Conservation (phyloP, 805 yeast species). For the Candida railenensis region DNA sequence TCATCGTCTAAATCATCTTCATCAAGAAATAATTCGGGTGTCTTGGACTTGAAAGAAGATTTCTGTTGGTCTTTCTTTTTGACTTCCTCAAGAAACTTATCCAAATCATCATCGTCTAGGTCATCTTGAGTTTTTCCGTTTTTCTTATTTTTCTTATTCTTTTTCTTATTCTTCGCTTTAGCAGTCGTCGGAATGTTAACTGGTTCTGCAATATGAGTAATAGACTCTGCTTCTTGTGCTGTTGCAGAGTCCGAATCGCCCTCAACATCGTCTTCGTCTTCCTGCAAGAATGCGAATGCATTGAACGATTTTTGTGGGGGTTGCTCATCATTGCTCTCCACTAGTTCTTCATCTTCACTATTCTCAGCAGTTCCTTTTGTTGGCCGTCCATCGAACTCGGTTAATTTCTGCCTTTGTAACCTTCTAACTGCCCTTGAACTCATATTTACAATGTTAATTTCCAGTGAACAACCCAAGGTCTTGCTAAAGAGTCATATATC, state of each 20-base stretch:
- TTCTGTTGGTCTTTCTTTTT: slow-evolving; percentile 18
- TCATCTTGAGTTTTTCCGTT: slow-evolving; percentile 8
- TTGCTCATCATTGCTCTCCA: slow-evolving; percentile 15
- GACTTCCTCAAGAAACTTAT: slow-evolving; percentile 48
- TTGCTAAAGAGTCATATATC: not conserved
- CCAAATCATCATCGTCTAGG: slow-evolving; percentile 58
- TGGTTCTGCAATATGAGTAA: not conserved
- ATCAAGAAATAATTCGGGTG: not conserved
- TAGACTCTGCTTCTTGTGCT: slow-evolving; percentile 6
- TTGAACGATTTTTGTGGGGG: slow-evolving; percentile 24
- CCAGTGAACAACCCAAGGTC: not conserved
- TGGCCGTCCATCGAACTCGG: slow-evolving; percentile 11
- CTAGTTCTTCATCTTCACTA: slow-evolving; percentile 10
- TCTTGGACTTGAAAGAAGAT: not conserved
- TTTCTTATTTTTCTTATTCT: slow-evolving; percentile 10
- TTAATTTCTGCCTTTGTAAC: slow-evolving; percentile 33
- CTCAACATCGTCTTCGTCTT: slow-evolving; percentile 18
- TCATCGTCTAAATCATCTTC: slow-evolving; percentile 21
- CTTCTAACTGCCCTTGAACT: slow-evolving; percentile 50
- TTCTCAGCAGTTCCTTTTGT: not conserved
- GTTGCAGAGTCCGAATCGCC: slow-evolving; percentile 8
- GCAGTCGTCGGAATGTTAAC: slow-evolving; percentile 6
- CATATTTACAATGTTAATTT: slow-evolving; percentile 25
- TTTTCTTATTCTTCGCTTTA: slow-evolving; percentile 16
- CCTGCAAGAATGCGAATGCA: slow-evolving; percentile 46